These are phyloP conservation scores for Leccinum cinnamomeum DNA, from an alignment of 1,284 basidiomycete genomes.

Conservation along the genomic window DNA sequence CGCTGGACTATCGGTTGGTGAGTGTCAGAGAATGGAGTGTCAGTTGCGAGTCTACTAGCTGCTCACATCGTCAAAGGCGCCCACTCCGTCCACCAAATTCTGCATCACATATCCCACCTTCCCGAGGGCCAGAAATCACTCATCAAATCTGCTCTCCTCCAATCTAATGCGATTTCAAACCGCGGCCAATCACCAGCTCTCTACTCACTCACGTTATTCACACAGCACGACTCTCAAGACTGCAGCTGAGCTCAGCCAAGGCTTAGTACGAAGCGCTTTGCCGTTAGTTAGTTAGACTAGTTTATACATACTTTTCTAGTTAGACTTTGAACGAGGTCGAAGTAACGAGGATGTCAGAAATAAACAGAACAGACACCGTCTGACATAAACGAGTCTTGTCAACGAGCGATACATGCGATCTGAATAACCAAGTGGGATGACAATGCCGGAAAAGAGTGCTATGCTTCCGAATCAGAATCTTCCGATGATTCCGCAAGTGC, in stretches of 20 bases:
- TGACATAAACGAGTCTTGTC: too few species aligned
- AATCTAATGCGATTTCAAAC: conserved; percentile 66
- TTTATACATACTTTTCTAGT: too few species aligned
- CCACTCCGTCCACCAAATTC: conserved; percentile 72
- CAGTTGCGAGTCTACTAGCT: not conserved
- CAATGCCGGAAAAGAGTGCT: too few species aligned
- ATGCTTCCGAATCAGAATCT: too few species aligned
- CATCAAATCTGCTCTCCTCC: conserved; percentile 62
- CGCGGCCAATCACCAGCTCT: not conserved
- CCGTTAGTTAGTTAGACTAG: conserved; percentile 4
- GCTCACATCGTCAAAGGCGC: conserved; percentile 45
- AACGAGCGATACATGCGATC: too few species aligned
- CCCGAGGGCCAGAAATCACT: conserved; percentile 57
- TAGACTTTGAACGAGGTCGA: too few species aligned
- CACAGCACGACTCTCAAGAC: conserved; percentile 53
- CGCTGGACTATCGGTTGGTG: conserved; percentile 69
- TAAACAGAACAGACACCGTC: too few species aligned
- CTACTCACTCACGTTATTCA: not conserved
- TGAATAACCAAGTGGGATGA: too few species aligned
- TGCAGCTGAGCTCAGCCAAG: conserved; percentile 47
- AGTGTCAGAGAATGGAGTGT: conserved; percentile 4
- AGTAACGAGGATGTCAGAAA: too few species aligned
- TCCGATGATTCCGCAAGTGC: too few species aligned
- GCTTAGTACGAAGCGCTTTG: conserved; percentile 65
- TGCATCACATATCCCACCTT: conserved; percentile 69